A percentile compares a stretch with the other conserved stretches of the same genome.
Conservation (phyloP, 2,329 filamentous ascomycete genomes). For the Fusarium sp. region DNA sequence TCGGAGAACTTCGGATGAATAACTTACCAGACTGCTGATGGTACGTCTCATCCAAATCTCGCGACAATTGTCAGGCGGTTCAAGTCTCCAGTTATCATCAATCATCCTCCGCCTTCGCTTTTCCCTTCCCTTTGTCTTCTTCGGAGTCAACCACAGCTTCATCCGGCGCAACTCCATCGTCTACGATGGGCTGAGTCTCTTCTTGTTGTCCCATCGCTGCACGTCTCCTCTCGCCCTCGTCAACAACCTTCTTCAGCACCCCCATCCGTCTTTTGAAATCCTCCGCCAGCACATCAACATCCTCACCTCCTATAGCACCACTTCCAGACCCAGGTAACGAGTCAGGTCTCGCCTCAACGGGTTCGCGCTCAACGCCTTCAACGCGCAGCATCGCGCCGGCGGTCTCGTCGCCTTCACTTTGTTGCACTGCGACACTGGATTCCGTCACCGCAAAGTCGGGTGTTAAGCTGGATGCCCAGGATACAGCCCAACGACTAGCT, state of each 20-base stretch:
- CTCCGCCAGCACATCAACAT: constrained; percentile 63
- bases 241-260: constrained; percentile 64
- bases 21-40: constrained; percentile 5
- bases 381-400: constrained; percentile 49
- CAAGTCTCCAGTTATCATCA: constrained; percentile 4
- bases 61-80: background rate
- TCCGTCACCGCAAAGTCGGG: constrained; percentile 74
- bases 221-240: constrained; percentile 60
- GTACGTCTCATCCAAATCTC: background rate
- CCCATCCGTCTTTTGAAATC: constrained; percentile 69
- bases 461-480: constrained; percentile 77
- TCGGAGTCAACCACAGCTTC: constrained; percentile 35
- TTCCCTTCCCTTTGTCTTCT: constrained; percentile 25
- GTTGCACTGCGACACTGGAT: constrained; percentile 57
- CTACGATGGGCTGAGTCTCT: constrained; percentile 3
- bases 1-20: background rate
- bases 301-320: constrained; percentile 54
- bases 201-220: constrained; percentile 44
- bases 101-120: constrained; percentile 19
- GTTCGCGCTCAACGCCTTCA: constrained; percentile 54
- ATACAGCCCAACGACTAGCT: constrained; percentile 64
- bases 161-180: constrained; percentile 28
- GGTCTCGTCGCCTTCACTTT: constrained; percentile 51
- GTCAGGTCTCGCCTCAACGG: constrained; percentile 44
- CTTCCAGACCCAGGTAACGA: constrained; percentile 47